Percentiles rank a stretch among this genome's conserved stretches.
These are phyloP conservation scores for Kwoniella europaea DNA, from an alignment of 768 basidiomycete species.

Conservation along the genomic window DNA sequence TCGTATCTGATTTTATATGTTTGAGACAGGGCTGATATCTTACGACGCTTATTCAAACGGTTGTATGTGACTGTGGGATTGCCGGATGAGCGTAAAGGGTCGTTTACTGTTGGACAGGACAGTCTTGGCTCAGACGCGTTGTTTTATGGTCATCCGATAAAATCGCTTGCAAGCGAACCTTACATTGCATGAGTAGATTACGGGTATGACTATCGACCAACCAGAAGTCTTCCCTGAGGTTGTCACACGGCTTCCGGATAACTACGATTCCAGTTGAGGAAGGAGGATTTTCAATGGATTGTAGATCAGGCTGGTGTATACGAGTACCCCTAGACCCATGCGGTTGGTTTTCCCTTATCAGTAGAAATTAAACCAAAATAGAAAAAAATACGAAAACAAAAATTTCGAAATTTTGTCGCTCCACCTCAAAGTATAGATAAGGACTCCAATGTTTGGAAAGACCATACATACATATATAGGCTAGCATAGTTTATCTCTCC, in stretches of 20 bases:
- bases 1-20: background rate
- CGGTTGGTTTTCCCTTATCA: slow-evolving; percentile 13
- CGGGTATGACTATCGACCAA: background rate
- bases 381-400: background rate
- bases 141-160: background rate
- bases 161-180: background rate
- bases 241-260: background rate
- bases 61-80: background rate
- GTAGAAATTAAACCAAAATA: background rate
- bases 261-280: background rate
- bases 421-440: slow-evolving; percentile 6
- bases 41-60: background rate
- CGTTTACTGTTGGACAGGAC: background rate
- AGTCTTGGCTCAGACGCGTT: background rate
- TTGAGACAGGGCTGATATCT: background rate
- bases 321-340: background rate
- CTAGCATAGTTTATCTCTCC: background rate
- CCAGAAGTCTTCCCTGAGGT: background rate
- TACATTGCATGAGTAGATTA: background rate
- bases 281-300: background rate
- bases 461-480: background rate
- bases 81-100: background rate
- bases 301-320: background rate
- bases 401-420: slow-evolving; percentile 9
- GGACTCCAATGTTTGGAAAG: background rate